Conservation (phyloP, 2,329 filamentous ascomycete genomes). For the Camillea tinctor region DNA sequence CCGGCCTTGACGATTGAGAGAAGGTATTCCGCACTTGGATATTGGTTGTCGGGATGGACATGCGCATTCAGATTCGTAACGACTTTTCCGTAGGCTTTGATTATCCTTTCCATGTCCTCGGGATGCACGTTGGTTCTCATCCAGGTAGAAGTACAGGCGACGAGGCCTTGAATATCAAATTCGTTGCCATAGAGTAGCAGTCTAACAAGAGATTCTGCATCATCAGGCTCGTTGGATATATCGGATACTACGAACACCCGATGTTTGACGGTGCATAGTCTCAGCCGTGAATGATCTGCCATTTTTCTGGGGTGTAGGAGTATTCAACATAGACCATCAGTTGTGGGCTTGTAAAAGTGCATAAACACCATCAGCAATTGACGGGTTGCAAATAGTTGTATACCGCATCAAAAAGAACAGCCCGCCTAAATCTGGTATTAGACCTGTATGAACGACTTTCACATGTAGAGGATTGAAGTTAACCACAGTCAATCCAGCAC, state of each 20-base stretch:
- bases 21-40: constrained; percentile 33
- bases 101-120: constrained; percentile 35
- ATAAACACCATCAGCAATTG: not conserved
- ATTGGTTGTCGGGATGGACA: constrained; percentile 38
- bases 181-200: constrained; percentile 38
- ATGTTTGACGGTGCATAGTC: constrained; percentile 7
- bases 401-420: no score
- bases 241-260: constrained; percentile 36
- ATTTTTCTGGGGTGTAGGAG: not conserved
- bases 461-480: no score
- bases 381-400: not conserved
- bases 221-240: constrained; percentile 39
- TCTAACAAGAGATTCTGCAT: constrained; percentile 35
- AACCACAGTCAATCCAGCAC: no score
- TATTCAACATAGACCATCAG: not conserved
- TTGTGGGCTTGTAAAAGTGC: not conserved
- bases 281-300: not conserved
- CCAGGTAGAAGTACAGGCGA: constrained; percentile 39
- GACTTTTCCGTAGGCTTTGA: constrained; percentile 37
- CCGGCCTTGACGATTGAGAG: constrained; percentile 31
- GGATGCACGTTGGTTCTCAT: constrained; percentile 31
- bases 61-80: constrained; percentile 42
- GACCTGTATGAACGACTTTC: no score
- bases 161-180: constrained; percentile 36
- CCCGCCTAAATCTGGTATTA: no score